Base-by-base conservation (phyloP, 208 protist species). In the Naegleria fowleri region DNA sequence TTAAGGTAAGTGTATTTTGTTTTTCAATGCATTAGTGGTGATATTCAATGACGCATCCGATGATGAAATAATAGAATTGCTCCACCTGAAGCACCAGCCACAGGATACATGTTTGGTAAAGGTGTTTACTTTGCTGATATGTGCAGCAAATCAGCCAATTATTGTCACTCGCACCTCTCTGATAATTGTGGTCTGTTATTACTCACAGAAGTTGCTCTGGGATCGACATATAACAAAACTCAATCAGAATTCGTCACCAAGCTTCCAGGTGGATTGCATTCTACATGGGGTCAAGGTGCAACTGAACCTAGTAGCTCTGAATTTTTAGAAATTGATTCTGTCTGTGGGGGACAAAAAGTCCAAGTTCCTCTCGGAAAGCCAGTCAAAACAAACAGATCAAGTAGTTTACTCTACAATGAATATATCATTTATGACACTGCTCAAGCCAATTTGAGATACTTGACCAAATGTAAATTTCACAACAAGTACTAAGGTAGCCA, bases 351-450 rank as follows among this genome's bases (percentile, higher is more conserved):
- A 29, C 55, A 67, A 67, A 67, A 67, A 29, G 7, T 91, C 0
- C 5, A 29, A 7, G 58, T 91, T 16, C 90, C 90, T n/a, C 5
- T 41, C 38, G 90, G 90, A 52, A 91, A 91, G 48, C 22, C 39
- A 11, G 83, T 83, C 16, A 0, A 67, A 38, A 9, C 25, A 29
- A 13, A 84, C 2, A 75, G 86, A 19, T 85, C 25, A 0, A 38
- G 22, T 6, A n/a, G 9, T 16, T 93, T 36, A 86, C 83, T 43
- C 5, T 97, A 98, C 92, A 95, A 97, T 19, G 97, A 98, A 93
- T 97, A 95, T 91, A 97, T 98, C 92, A 95, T 98, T 38, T 98
- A 98, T 92, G 94, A 98, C 84, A 94, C 96, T 36, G 87, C 83
- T 0, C 97, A 98, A 93, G 94, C 95, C 59, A 93, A 83, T 15